Conservation (phyloP, 2,329 filamentous ascomycete genomes). For the Paecilomyces variotii region DNA sequence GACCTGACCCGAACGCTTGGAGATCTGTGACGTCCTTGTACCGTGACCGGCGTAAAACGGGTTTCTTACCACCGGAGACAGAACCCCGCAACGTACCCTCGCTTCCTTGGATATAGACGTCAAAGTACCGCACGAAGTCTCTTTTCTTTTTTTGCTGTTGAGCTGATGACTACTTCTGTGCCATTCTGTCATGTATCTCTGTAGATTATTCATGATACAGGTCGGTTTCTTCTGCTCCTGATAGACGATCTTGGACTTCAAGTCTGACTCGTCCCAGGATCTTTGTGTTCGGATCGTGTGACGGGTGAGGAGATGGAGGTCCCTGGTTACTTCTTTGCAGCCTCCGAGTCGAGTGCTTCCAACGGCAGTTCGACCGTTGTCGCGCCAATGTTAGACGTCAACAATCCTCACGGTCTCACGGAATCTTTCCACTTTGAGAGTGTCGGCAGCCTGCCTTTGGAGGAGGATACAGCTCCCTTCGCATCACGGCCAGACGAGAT, state of each 20-base stretch:
- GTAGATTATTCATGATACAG: not conserved
- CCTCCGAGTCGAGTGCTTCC: not conserved
- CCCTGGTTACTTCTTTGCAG: not conserved
- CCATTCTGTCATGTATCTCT: not conserved
- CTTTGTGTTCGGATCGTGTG: not conserved
- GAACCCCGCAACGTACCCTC: not conserved
- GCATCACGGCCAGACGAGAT: not conserved
- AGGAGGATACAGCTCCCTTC: not conserved
- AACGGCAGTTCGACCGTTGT: not conserved
- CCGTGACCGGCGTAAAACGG: not conserved
- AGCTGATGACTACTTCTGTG: not conserved
- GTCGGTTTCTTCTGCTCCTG: not conserved
- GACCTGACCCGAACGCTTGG: not conserved
- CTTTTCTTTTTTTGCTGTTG: not conserved
- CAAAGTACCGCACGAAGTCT: not conserved
- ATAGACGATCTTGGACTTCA: not conserved
- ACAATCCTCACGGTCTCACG: not conserved
- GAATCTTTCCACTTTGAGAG: not conserved
- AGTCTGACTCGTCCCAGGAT: not conserved
- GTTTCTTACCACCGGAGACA: not conserved
- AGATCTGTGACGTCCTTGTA: not conserved
- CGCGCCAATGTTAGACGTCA: not conserved
- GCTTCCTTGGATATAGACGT: not conserved
- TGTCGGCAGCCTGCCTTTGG: not conserved
- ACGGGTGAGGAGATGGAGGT: not conserved